These are phyloP conservation scores for Pseudocercospora fijiensis DNA, from an alignment of 2,329 filamentous ascomycete genomes.

Conservation along the genomic window DNA sequence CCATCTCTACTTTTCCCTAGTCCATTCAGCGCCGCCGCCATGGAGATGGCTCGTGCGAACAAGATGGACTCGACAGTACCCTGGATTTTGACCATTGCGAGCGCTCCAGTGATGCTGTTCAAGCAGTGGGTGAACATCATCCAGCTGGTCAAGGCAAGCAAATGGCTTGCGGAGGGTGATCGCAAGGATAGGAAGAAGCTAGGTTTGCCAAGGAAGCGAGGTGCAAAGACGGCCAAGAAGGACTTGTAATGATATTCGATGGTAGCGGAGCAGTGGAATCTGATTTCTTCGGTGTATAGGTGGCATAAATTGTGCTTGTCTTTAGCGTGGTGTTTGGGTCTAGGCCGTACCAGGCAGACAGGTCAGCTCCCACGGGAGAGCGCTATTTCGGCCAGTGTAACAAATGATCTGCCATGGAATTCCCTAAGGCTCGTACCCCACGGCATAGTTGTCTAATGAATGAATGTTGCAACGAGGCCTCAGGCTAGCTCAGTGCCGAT, in stretches of 20 bases:
- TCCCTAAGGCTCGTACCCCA: not conserved
- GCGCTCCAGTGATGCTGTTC: constrained; percentile 79
- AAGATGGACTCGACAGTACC: constrained; percentile 66
- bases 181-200: constrained; percentile 34
- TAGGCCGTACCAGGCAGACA: not conserved
- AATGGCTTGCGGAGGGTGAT: constrained; percentile 92
- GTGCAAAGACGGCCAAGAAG: constrained; percentile 10
- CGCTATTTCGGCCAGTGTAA: not conserved
- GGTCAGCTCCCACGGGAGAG: not conserved
- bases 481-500: not conserved
- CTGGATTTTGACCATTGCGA: constrained; percentile 78
- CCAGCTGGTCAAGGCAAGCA: constrained; percentile 89
- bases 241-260: constrained; percentile 1
- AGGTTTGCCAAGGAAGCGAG: constrained; percentile 24
- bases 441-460: not conserved
- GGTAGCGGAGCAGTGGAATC: not conserved
- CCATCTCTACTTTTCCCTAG: constrained; percentile 76
- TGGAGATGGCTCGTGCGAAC: constrained; percentile 88
- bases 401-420: not conserved
- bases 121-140: constrained; percentile 96
- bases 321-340: constrained; percentile 9
- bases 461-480: not conserved
- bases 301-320: not conserved
- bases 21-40: constrained; percentile 86
- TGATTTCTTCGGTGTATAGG: not conserved